These are phyloP conservation scores for Tylopilus sp. DNA, from an alignment of 768 basidiomycete species.

Conservation along the genomic window DNA sequence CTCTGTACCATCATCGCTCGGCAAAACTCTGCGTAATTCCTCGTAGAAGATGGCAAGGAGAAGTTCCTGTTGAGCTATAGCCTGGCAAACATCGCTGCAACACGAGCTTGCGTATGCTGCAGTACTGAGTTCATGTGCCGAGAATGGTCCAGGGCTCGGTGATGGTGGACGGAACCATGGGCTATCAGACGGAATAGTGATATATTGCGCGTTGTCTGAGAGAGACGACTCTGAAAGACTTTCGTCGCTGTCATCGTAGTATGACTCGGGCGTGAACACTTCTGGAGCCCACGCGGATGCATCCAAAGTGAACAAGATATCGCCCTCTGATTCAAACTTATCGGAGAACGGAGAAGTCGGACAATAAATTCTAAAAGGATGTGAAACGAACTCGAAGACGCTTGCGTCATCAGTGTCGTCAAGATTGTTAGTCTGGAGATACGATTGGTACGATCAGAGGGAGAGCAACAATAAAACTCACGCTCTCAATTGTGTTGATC, in stretches of 20 bases:
- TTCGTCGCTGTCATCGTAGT: slow-evolving; percentile 21
- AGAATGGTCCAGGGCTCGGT: slow-evolving; percentile 24
- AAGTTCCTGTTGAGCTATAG: slow-evolving; percentile 31
- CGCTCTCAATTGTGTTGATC: slow-evolving; percentile 24
- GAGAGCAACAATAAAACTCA: slow-evolving; percentile 9
- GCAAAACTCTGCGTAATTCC: slow-evolving; percentile 26
- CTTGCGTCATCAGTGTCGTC: not conserved
- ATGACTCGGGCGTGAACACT: slow-evolving; percentile 8
- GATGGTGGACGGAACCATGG: slow-evolving; percentile 37
- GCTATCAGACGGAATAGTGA: slow-evolving; percentile 38
- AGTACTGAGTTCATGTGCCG: slow-evolving; percentile 18
- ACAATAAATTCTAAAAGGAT: slow-evolving; percentile 14
- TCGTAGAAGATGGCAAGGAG: slow-evolving; percentile 32
- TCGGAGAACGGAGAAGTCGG: slow-evolving; percentile 24
- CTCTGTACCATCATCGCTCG: slow-evolving; percentile 2
- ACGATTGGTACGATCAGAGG: not conserved
- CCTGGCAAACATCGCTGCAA: slow-evolving; percentile 32
- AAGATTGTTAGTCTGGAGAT: slow-evolving; percentile 13
- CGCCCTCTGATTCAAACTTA: slow-evolving; percentile 18
- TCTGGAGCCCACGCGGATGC: slow-evolving; percentile 20
- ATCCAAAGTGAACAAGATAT: slow-evolving; percentile 15
- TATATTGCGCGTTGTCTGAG: slow-evolving; percentile 35
- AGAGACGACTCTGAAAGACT: slow-evolving; percentile 14
- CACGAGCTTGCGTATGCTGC: slow-evolving; percentile 25
- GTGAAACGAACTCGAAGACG: slow-evolving; percentile 16